Percentiles rank a stretch among this genome's conserved stretches.
Evolutionary conservation across 176 grass and related monocot species (phyloP).

Genomic region (Saccharum officinarum): DNA sequence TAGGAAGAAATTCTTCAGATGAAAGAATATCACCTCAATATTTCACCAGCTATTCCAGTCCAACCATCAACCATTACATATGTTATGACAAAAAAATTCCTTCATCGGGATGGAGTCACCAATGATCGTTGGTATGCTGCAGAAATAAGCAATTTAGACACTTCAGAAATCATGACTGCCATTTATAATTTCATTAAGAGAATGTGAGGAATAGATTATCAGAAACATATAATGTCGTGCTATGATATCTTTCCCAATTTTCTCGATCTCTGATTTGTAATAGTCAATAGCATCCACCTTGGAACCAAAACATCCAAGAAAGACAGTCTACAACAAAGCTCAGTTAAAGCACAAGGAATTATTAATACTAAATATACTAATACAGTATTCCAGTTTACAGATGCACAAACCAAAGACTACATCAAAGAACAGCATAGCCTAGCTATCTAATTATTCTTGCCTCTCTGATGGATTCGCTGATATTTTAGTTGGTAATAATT

Average conservation of each 20-base stretch:
- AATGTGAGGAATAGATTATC: not conserved
- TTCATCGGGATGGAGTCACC: no score
- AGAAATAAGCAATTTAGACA: no score
- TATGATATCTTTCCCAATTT: conserved; percentile 59
- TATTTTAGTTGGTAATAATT: conserved; percentile 85
- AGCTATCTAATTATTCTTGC: not conserved
- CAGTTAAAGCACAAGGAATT: conserved; percentile 25
- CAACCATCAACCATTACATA: no score
- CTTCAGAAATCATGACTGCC: no score
- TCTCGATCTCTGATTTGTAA: conserved; percentile 84
- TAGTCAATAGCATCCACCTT: conserved; percentile 94
- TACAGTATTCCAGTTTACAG: not conserved
- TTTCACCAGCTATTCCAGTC: conserved; percentile 57
- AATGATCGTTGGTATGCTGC: no score
- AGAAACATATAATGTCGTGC: not conserved
- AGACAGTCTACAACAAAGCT: conserved; percentile 60
- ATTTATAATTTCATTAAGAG: not conserved
- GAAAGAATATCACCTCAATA: conserved; percentile 71
- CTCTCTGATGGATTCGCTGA: conserved; percentile 65
- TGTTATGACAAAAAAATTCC: no score
- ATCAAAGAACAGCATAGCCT: not conserved
- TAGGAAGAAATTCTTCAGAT: conserved; percentile 88
- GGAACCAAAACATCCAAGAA: conserved; percentile 81
- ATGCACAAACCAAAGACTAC: not conserved
- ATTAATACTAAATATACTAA: conserved; percentile 23